Evolutionary conservation across 257 asterid species (phyloP).

Genomic region (Gardenia jasminoides): DNA sequence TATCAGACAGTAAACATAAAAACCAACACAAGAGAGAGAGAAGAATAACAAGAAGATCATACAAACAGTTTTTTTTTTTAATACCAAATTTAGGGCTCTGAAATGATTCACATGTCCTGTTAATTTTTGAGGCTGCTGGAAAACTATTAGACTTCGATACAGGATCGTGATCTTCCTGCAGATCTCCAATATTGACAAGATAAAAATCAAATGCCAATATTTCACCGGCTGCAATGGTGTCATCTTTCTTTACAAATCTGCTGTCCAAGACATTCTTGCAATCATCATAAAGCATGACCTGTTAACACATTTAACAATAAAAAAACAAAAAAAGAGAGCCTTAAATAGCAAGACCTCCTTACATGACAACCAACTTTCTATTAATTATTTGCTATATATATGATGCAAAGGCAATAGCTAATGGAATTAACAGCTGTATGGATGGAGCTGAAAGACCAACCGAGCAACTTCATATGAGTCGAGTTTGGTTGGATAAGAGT

Average conservation of each 20-base stretch:
- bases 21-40: conserved; percentile 12
- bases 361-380: too few species aligned
- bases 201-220: conserved; percentile 54
- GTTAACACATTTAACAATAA: neutral
- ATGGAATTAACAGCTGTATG: too few species aligned
- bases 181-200: conserved; percentile 82
- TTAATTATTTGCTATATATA: too few species aligned
- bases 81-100: conserved; percentile 32
- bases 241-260: conserved; percentile 72
- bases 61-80: conserved; percentile 15
- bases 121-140: conserved; percentile 31
- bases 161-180: conserved; percentile 44
- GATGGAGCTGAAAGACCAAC: too few species aligned
- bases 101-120: conserved; percentile 31
- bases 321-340: conserved; percentile 8
- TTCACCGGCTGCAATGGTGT: conserved; percentile 59
- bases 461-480: too few species aligned
- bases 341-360: too few species aligned
- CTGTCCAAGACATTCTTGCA: conserved; percentile 61
- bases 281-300: conserved; percentile 82
- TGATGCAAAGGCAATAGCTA: too few species aligned
- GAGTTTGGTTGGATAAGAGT: too few species aligned
- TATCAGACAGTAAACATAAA: neutral
- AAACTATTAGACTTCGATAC: conserved; percentile 24
- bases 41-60: conserved; percentile 17